Percentiles rank a stretch among this genome's conserved stretches.
phyloP scores from a whole-genome alignment of 2,329 filamentous ascomycete species.

The Alternaria sp. region DNA sequence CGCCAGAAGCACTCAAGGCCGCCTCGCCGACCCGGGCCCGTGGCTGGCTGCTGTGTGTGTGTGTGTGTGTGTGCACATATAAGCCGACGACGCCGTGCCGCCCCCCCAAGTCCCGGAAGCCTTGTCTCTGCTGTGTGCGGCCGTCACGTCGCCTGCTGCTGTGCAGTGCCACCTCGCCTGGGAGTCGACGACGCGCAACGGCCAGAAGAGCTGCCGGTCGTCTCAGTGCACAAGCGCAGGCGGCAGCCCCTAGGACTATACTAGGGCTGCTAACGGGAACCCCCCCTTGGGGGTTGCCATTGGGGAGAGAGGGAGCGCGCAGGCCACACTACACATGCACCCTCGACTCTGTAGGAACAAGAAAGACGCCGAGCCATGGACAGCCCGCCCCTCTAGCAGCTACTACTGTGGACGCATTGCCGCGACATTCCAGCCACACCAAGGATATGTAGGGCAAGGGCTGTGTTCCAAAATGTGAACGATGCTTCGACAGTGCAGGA shows the following conservation, averaged over 20 bases:
- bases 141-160: neutral
- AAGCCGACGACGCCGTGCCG: slow-evolving; percentile 19
- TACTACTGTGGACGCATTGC: too few species aligned
- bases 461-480: neutral
- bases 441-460: neutral
- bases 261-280: slow-evolving; percentile 15
- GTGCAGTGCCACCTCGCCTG: neutral
- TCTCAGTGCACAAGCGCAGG: slow-evolving; percentile 17
- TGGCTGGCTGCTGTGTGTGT: slow-evolving; percentile 17
- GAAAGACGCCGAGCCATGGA: slow-evolving; percentile 3
- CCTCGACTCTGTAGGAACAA: slow-evolving; percentile 15
- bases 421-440: neutral
- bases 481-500: neutral
- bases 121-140: neutral
- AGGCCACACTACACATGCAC: slow-evolving; percentile 14
- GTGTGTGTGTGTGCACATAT: slow-evolving; percentile 13
- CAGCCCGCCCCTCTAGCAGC: neutral
- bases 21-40: slow-evolving; percentile 18
- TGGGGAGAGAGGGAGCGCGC: neutral
- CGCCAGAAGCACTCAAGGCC: slow-evolving; percentile 3
- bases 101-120: slow-evolving; percentile 20
- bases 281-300: slow-evolving; percentile 13
- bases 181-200: slow-evolving; percentile 1
- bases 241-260: slow-evolving; percentile 17
- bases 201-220: slow-evolving; percentile 14